Percentiles rank a stretch among this genome's conserved stretches.
Evolutionary conservation across 73 alveolate species (phyloP).

Genomic region (Paramecium sonneborni): DNA sequence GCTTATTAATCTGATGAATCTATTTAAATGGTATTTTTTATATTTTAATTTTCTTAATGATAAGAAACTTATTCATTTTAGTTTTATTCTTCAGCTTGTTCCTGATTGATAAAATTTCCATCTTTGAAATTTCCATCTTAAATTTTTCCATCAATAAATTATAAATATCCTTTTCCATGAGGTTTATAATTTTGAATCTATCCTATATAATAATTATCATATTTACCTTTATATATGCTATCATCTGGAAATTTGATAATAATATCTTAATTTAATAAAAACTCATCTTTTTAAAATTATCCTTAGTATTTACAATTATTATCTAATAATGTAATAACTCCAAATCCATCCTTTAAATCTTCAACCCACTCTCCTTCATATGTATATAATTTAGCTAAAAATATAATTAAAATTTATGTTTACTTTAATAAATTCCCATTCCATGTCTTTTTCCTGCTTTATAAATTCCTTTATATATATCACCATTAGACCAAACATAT

Average conservation of each 20-base stretch:
- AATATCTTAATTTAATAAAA: not conserved
- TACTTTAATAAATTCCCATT: constrained; percentile 56
- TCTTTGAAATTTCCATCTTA: constrained; percentile 38
- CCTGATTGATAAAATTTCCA: not conserved
- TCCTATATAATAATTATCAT: not conserved
- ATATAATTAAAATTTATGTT: not conserved
- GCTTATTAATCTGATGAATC: not conserved
- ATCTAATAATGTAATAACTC: constrained; percentile 15
- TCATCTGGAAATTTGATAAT: constrained; percentile 57
- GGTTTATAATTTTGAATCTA: constrained; percentile 43
- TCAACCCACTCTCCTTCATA: constrained; percentile 62
- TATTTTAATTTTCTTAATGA: not conserved
- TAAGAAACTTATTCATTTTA: not conserved
- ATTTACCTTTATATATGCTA: constrained; percentile 46
- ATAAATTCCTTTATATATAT: constrained; percentile 57
- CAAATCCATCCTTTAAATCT: constrained; percentile 52
- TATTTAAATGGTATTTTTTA: not conserved
- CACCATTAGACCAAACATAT: constrained; percentile 61
- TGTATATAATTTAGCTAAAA: not conserved
- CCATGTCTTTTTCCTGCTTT: constrained; percentile 62
- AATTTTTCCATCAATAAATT: constrained; percentile 37
- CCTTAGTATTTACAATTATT: constrained; percentile 30
- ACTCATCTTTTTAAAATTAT: constrained; percentile 32
- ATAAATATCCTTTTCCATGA: constrained; percentile 60
- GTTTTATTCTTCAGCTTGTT: not conserved